Evolutionary conservation across 768 basidiomycete genomes (phyloP).

Genomic region (Gelatoporia subvermispora): DNA sequence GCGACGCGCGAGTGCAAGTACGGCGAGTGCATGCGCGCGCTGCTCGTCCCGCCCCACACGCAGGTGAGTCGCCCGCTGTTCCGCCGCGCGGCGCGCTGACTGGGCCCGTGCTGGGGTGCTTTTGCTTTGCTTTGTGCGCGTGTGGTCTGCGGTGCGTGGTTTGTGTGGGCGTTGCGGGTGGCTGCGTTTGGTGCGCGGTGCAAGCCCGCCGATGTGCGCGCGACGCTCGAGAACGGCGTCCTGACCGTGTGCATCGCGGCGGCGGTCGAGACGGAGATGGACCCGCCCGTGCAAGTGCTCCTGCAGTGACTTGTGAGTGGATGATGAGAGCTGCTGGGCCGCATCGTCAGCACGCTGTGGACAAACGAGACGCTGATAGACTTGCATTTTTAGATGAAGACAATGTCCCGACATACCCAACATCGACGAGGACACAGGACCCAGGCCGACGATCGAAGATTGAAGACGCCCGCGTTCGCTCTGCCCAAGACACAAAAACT

Average conservation of each 20-base stretch:
- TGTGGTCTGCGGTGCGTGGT: no score
- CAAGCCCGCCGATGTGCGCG: slow-evolving; percentile 52
- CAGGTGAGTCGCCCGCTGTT: slow-evolving; percentile 41
- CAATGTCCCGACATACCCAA: no score
- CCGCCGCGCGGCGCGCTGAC: not conserved
- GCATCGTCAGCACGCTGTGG: no score
- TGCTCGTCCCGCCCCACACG: slow-evolving; percentile 52
- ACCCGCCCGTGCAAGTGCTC: slow-evolving; percentile 46
- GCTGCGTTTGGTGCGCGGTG: slow-evolving; percentile 4
- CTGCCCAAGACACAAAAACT: no score
- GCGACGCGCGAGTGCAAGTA: slow-evolving; percentile 51
- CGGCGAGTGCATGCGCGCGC: slow-evolving; percentile 43
- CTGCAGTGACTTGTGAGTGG: slow-evolving; percentile 27
- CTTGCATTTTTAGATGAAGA: no score
- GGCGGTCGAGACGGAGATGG: slow-evolving; percentile 39
- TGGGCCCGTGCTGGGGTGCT: not conserved
- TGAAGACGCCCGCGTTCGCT: no score
- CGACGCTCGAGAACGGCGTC: slow-evolving; percentile 56
- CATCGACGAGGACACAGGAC: no score
- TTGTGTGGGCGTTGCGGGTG: not conserved
- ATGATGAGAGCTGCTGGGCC: no score
- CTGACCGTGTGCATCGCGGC: slow-evolving; percentile 51
- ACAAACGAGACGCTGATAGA: no score
- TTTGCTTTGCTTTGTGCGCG: slow-evolving; percentile 13
- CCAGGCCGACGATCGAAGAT: no score